These are phyloP conservation scores for Leccinum broughii DNA, from an alignment of 768 basidiomycete species.

Conservation along the genomic window DNA sequence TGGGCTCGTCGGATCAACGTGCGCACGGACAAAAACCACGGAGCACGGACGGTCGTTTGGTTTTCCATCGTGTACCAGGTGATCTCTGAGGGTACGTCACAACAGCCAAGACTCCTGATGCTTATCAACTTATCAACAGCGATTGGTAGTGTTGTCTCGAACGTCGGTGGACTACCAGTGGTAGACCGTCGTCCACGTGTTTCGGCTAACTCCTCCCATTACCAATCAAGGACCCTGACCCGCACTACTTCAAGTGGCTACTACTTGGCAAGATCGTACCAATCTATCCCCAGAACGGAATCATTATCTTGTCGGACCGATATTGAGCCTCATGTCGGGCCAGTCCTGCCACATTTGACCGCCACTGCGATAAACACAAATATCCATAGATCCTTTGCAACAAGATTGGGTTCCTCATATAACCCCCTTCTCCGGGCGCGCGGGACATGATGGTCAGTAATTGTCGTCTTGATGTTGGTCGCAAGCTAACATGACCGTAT, in stretches of 20 bases:
- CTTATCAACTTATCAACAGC: conserved; percentile 54
- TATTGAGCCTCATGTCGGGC: neutral
- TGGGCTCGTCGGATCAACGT: conserved; percentile 60
- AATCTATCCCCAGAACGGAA: neutral
- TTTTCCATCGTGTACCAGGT: conserved; percentile 75
- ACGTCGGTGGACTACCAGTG: no score
- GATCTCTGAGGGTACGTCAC: conserved; percentile 53
- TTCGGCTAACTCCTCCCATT: neutral
- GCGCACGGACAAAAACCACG: conserved; percentile 69
- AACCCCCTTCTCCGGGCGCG: neutral
- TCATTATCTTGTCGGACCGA: neutral
- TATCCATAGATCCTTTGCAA: neutral
- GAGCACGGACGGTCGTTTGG: conserved; percentile 85
- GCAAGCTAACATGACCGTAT: neutral
- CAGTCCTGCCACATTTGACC: neutral
- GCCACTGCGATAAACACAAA: neutral
- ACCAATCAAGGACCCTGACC: neutral
- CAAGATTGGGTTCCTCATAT: neutral
- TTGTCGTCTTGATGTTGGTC: neutral
- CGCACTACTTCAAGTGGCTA: neutral
- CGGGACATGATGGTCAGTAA: neutral
- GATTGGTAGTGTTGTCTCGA: neutral
- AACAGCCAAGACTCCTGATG: neutral
- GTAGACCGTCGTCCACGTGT: neutral
- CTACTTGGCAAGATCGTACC: neutral